These are phyloP conservation scores for Zymoseptoria passerinii DNA, from an alignment of 2,329 filamentous ascomycete genomes.

Conservation along the genomic window DNA sequence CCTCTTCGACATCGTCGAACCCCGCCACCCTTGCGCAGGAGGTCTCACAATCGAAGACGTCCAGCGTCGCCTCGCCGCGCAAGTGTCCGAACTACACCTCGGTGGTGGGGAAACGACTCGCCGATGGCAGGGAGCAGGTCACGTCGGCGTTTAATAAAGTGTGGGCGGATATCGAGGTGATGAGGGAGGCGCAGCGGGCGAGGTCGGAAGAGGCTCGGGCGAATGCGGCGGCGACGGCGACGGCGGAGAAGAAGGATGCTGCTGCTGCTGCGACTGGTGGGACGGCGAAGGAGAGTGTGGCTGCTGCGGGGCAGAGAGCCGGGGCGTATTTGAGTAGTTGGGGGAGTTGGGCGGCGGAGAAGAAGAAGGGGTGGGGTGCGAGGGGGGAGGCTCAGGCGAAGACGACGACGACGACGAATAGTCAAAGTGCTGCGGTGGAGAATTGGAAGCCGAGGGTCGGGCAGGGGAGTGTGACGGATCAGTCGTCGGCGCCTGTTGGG, in stretches of 20 bases:
- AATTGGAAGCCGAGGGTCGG: background rate
- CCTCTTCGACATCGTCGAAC: conserved; percentile 89
- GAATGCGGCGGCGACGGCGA: conserved; percentile 23
- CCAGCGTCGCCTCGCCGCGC: conserved; percentile 78
- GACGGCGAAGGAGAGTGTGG: conserved; percentile 45
- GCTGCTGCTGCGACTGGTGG: conserved; percentile 1
- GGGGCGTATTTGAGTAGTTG: conserved; percentile 56
- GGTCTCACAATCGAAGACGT: conserved; percentile 91
- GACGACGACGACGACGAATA: background rate
- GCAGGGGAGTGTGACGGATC: background rate
- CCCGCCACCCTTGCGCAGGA: conserved; percentile 85
- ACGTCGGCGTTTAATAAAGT: conserved; percentile 78
- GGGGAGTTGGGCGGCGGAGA: conserved; percentile 63
- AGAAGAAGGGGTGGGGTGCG: conserved; percentile 45
- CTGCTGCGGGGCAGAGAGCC: conserved; percentile 48
- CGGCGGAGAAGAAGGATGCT: background rate
- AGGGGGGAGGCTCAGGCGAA: too few relatives aligned
- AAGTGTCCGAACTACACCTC: conserved; percentile 86
- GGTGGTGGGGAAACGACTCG: conserved; percentile 84
- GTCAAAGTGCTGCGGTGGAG: background rate
- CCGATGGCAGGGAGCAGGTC: conserved; percentile 79
- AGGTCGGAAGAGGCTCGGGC: conserved; percentile 49
- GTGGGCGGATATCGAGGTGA: conserved; percentile 80
- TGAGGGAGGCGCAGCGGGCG: conserved; percentile 64
- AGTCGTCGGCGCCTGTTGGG: background rate